phyloP scores from a whole-genome alignment of 495 filamentous ascomycete genomes.

The Neurospora sp. region DNA sequence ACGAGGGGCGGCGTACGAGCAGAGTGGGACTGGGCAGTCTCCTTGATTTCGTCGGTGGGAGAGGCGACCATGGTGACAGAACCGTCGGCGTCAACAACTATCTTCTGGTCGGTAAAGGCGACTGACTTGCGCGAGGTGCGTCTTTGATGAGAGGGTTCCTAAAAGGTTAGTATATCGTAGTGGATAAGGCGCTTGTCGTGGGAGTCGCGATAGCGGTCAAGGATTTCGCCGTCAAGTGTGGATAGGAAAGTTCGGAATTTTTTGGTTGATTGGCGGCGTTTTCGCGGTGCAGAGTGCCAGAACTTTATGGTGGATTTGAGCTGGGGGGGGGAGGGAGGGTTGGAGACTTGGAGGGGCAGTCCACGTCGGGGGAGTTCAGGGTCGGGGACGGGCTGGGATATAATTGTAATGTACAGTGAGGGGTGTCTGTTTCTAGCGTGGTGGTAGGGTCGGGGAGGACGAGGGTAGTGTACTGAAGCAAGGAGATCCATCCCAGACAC shows the following conservation, averaged over 20 bases:
- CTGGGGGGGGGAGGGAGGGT: neutral
- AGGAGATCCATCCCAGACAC: neutral
- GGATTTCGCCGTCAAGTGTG: neutral
- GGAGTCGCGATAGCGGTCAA: neutral
- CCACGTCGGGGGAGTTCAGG: neutral
- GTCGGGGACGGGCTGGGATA: neutral
- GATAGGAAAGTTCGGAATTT: neutral
- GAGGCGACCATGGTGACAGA: constrained; percentile 58
- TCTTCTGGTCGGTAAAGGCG: constrained; percentile 73
- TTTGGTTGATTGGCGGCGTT: neutral
- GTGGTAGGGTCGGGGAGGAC: neutral
- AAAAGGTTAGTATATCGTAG: constrained; percentile 19
- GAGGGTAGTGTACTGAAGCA: neutral
- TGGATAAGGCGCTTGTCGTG: neutral
- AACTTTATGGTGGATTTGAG: neutral
- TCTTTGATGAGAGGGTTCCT: constrained; percentile 44
- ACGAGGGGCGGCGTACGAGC: constrained; percentile 49
- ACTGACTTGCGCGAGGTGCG: constrained; percentile 66
- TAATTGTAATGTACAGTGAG: neutral
- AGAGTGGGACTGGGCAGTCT: constrained; percentile 61
- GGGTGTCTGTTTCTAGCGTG: neutral
- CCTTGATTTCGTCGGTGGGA: constrained; percentile 50
- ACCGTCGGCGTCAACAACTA: constrained; percentile 78
- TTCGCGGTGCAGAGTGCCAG: neutral
- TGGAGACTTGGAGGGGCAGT: neutral